Evolutionary conservation across 2,329 filamentous ascomycete genomes (phyloP), one percentile per base, ranked within the genome.

Genomic region (Fusarium nisikadoi): DNA sequence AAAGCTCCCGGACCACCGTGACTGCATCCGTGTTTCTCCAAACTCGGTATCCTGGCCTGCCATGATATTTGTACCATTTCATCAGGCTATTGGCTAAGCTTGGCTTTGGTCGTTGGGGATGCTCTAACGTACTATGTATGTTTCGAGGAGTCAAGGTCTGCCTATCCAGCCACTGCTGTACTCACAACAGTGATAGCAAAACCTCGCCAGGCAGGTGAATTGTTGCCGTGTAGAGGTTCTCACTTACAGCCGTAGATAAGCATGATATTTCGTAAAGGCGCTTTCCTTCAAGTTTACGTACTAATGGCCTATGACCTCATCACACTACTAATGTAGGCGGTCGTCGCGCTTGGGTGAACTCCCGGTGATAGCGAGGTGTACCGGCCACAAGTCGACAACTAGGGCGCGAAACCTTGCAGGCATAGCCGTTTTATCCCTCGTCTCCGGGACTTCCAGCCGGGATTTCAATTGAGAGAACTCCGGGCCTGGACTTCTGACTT

Each of bases 371-470:
- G 62, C 67, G 61, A 71, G 68, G 65, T 46, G 62, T 54, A 57
- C 64, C 72, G 73, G 70, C 58, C 59, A 71, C 72, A 74, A 68
- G 65, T 76, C 70, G 74, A 74, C 72, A 75, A 74, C 47, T 62
- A 52, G 50, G 55, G 54, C 55, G 62, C 65, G 62, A 73, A 68
- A 70, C 63, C 69, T 74, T 73, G 61, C 52, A 71, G 63, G 33
- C 49, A 50, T 68, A 45, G 56, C 42, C 52, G 35, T 64, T 72
- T 70, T 65, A 64, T 74, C 57, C 59, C 53, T 73, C 62, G 62
- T 65, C 58, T 64, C 72, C 67, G 58, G 52, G 47, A 54, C 57
- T 71, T 73, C 59, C 52, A 75, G 58, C 47, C 49, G 52, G 43
- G 33, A 61, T 59, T 59, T 53, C n/a, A 43, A 54, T 43, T 20